Base-by-base conservation (phyloP, 2,329 filamentous ascomycete genomes). In the Fusarium mangiferae region DNA sequence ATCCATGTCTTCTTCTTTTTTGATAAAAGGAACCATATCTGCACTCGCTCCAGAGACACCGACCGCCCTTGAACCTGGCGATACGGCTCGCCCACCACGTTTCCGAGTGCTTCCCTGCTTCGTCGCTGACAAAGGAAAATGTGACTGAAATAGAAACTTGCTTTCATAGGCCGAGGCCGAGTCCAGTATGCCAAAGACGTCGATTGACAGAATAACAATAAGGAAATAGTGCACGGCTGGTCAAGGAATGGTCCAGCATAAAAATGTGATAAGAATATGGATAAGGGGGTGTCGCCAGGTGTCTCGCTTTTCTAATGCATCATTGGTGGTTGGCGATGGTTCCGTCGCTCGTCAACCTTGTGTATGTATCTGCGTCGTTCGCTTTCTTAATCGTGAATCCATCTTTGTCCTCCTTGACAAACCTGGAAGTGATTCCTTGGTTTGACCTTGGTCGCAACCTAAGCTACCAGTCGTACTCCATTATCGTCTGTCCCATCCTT, bases 1-100 rank as follows among this genome's bases (percentile, higher is more conserved):
- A 82, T 84, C 82, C 81, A 81, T 83, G 78, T 66, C 68, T 71
- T 81, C 72, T 79, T 79, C 79, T 76, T 75, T 75, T 33, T 72
- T 48, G 65, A 77, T 72, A 68, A 77, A 80, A 79, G 77, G 70
- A 77, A 72, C 70, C 74, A 78, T 77, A 76, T 78, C 68, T 75
- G 71, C 68, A 70, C 71, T 76, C 67, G 65, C 68, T 70, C 70
- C 49, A 54, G 33, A 36, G 49, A 39, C 41, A 48, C 51, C 58
- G 45, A 28, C 30, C 55, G 30, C 41, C 30, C 35, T 36, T 66
- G 60, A 41, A 30, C 60, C 36, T 41, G 58, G 49, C 56, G 48
- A 49, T 39, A 44, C 33, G 56, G 30, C 42, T 62, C 55, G 35
- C 26, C 52, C 44, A 45, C 26, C 52, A 57, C 56, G 52, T 66